phyloP scores from a whole-genome alignment of 2,329 filamentous ascomycete species.

The Claviceps sp. region DNA sequence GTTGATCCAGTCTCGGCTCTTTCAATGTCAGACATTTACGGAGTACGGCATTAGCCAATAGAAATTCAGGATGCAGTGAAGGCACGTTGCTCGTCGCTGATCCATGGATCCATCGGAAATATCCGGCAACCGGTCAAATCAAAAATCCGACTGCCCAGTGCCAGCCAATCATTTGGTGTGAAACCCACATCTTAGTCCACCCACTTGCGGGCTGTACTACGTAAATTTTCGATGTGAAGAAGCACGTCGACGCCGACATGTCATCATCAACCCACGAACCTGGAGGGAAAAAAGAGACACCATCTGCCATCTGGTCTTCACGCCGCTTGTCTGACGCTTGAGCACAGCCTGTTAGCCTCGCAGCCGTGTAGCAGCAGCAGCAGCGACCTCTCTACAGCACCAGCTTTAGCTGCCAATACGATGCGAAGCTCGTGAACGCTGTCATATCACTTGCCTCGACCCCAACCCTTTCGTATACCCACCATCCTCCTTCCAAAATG shows the following conservation, averaged over 20 bases:
- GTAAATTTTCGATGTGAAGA: conserved; percentile 3
- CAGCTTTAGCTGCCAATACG: neutral
- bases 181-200: neutral
- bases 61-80: no score
- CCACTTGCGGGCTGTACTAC: neutral
- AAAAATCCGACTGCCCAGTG: conserved; percentile 1
- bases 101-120: neutral
- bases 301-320: neutral
- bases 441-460: neutral
- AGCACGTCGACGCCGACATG: neutral
- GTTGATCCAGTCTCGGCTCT: neutral
- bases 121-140: conserved; percentile 1
- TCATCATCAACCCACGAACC: neutral
- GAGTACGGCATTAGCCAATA: conserved; percentile 3
- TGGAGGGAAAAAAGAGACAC: neutral
- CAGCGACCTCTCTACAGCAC: neutral
- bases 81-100: neutral
- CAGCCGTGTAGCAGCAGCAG: neutral
- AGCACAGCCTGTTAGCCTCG: neutral
- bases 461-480: neutral
- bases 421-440: conserved; percentile 2
- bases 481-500: conserved; percentile 8
- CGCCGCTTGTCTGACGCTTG: neutral
- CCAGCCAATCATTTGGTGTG: neutral
- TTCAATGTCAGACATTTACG: neutral